Percentiles rank a stretch among this genome's conserved stretches.
Conservation (phyloP, 352 stramenopile genomes). For the Globisporangium nodosum region DNA sequence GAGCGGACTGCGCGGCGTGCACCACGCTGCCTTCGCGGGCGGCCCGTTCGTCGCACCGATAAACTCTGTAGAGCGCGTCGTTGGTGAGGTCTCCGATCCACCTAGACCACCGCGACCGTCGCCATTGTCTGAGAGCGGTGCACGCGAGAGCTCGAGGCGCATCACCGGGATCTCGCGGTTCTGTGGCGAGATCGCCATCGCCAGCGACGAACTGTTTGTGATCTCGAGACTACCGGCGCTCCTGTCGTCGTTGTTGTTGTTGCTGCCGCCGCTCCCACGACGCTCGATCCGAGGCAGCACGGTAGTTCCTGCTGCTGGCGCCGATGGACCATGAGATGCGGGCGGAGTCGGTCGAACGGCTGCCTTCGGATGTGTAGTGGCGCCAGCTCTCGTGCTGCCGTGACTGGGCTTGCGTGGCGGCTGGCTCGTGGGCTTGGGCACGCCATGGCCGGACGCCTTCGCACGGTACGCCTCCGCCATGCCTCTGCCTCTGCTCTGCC, state of each 20-base stretch:
- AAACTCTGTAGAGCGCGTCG: constrained; percentile 14
- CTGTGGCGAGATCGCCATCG: constrained; percentile 23
- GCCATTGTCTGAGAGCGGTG: background rate
- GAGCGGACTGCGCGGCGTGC: constrained; percentile 38
- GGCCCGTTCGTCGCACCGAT: background rate
- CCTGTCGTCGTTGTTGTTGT: constrained; percentile 14
- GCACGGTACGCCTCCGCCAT: constrained; percentile 6
- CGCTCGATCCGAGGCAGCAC: constrained; percentile 37
- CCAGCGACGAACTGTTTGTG: constrained; percentile 8
- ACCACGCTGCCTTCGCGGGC: constrained; percentile 44
- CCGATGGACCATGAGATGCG: constrained; percentile 2
- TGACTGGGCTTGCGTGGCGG: constrained; percentile 13
- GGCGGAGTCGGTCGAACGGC: constrained; percentile 22
- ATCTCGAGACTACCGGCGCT: constrained; percentile 10
- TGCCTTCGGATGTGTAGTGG: background rate
- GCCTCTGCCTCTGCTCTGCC: no score
- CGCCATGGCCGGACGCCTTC: background rate
- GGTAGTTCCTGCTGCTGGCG: constrained; percentile 6
- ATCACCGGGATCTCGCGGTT: constrained; percentile 19
- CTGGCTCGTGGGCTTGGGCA: background rate
- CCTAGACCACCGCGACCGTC: constrained; percentile 4
- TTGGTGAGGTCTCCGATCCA: constrained; percentile 26
- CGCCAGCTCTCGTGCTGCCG: background rate
- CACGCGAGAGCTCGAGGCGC: background rate
- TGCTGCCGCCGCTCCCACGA: constrained; percentile 7